phyloP scores from a whole-genome alignment of 176 grass and related monocot genomes.

The barley (Hordeum vulgare) region DNA sequence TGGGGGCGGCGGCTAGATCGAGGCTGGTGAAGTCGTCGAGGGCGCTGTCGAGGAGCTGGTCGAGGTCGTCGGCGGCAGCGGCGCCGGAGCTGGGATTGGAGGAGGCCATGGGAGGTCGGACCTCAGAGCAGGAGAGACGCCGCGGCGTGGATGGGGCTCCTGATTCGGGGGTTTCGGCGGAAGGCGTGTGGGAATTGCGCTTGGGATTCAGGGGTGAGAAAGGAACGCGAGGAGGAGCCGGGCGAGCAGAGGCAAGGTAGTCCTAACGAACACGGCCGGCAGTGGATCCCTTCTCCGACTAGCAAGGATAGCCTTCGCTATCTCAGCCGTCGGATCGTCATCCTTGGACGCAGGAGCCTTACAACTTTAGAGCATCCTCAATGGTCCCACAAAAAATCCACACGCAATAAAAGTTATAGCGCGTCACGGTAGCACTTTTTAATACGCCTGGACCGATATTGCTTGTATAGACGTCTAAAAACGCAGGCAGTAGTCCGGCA shows the following conservation, averaged over 20 bases:
- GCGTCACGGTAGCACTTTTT: too few relatives aligned
- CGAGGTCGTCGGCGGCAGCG: slow-evolving; percentile 27
- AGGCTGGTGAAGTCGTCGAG: slow-evolving; percentile 58
- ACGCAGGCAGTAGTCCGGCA: too few relatives aligned
- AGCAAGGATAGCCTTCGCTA: neutral
- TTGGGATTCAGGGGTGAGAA: neutral
- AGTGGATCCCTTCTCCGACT: neutral
- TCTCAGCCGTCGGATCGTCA: slow-evolving; percentile 12
- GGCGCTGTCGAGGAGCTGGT: slow-evolving; percentile 56
- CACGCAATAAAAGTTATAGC: too few relatives aligned
- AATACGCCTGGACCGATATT: too few relatives aligned
- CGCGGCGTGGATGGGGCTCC: neutral
- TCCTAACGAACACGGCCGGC: neutral
- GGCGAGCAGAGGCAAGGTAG: neutral
- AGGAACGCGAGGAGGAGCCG: neutral
- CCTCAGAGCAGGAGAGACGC: neutral
- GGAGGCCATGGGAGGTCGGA: slow-evolving; percentile 30
- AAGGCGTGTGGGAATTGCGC: neutral
- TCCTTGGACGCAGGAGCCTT: neutral
- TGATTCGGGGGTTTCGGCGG: slow-evolving; percentile 6
- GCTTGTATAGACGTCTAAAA: too few relatives aligned
- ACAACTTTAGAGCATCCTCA: too few relatives aligned
- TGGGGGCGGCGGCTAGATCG: slow-evolving; percentile 36
- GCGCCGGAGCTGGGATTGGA: slow-evolving; percentile 13
- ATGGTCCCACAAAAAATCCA: too few relatives aligned